Evolutionary conservation across 352 stramenopile genomes (phyloP).

Genomic region (Globisporangium uncinulatum): DNA sequence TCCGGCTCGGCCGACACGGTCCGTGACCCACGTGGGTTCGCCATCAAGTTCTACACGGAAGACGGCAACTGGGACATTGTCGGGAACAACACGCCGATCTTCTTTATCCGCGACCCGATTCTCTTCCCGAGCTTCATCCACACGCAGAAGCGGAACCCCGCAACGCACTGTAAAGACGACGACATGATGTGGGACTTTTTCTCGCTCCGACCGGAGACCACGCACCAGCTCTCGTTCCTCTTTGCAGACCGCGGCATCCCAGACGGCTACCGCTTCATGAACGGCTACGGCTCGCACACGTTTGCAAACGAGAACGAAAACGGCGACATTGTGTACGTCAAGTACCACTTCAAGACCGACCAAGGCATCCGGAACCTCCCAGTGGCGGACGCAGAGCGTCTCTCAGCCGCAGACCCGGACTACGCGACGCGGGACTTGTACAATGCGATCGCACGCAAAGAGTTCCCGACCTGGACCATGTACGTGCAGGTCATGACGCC

Average conservation of each 20-base stretch:
- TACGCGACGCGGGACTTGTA: constrained; percentile 92
- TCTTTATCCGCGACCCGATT: constrained; percentile 92
- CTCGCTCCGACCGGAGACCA: constrained; percentile 87
- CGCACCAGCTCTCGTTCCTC: constrained; percentile 87
- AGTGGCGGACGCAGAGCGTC: constrained; percentile 61
- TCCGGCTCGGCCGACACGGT: constrained; percentile 76
- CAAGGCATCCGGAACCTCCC: constrained; percentile 87
- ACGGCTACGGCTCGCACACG: constrained; percentile 91
- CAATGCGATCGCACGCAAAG: constrained; percentile 78
- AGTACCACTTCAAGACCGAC: constrained; percentile 94
- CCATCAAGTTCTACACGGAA: constrained; percentile 93
- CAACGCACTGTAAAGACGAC: constrained; percentile 79
- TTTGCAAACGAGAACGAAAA: constrained; percentile 87
- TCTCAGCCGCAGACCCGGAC: constrained; percentile 78
- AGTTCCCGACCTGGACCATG: constrained; percentile 86
- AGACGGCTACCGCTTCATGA: constrained; percentile 89
- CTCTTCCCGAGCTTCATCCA: constrained; percentile 92
- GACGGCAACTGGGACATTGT: constrained; percentile 93
- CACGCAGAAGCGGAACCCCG: constrained; percentile 90
- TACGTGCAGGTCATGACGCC: constrained; percentile 91
- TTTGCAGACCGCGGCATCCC: constrained; percentile 88
- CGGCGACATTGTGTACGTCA: constrained; percentile 80
- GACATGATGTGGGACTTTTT: constrained; percentile 93
- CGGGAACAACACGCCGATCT: constrained; percentile 92
- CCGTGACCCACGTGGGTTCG: constrained; percentile 87